Evolutionary conservation across 257 asterid species (phyloP).

Genomic region (Gentiana dahurica): DNA sequence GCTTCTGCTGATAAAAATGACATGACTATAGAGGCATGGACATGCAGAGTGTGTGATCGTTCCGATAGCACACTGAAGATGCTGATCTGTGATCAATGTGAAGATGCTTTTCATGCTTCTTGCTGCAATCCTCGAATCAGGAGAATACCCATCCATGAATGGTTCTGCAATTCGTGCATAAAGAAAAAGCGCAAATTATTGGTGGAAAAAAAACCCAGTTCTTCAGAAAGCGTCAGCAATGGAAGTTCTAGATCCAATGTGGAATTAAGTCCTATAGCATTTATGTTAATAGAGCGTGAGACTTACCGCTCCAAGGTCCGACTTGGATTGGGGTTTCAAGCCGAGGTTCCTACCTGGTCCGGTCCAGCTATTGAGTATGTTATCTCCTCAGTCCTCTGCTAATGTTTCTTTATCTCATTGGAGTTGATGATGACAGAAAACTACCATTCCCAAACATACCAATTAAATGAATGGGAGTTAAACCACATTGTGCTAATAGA

Average conservation of each 20-base stretch:
- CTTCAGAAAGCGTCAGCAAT: slow-evolving; percentile 11
- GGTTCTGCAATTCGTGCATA: slow-evolving; percentile 73
- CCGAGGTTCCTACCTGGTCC: slow-evolving; percentile 59
- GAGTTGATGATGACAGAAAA: too few relatives aligned
- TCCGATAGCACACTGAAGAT: slow-evolving; percentile 42
- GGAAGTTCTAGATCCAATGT: slow-evolving; percentile 30
- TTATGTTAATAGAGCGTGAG: slow-evolving; percentile 47
- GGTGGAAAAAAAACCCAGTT: slow-evolving; percentile 43
- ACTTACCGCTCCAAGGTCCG: slow-evolving; percentile 53
- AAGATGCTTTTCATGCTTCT: slow-evolving; percentile 62
- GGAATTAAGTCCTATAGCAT: slow-evolving; percentile 40
- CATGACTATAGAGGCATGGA: slow-evolving; percentile 19
- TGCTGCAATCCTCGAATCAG: slow-evolving; percentile 54
- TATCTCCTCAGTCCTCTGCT: slow-evolving; percentile 9
- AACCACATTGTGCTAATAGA: too few relatives aligned
- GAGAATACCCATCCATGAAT: slow-evolving; percentile 53
- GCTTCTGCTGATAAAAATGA: slow-evolving; percentile 21
- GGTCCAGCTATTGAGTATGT: slow-evolving; percentile 64
- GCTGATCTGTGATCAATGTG: slow-evolving; percentile 74
- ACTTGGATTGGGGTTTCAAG: slow-evolving; percentile 67
- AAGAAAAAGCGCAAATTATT: slow-evolving; percentile 49
- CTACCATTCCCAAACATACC: too few relatives aligned
- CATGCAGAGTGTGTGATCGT: slow-evolving; percentile 49
- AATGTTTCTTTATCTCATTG: too few relatives aligned
- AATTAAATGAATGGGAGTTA: too few relatives aligned